Base-by-base conservation (phyloP, 257 asterid genomes). In the Asclepias syriaca region DNA sequence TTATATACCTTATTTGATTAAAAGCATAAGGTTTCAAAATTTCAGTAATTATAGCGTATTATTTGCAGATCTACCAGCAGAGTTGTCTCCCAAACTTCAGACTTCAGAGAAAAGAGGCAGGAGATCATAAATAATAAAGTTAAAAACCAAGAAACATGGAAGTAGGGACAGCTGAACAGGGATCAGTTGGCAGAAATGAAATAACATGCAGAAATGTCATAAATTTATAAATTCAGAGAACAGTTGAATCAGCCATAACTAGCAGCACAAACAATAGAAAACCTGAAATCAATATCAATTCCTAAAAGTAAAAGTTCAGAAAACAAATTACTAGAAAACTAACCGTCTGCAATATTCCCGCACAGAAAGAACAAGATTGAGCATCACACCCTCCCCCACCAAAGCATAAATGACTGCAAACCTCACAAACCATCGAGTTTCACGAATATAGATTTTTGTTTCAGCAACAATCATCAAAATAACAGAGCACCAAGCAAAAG, bases 341-440 rank as follows among this genome's bases (percentile, higher is more conserved):
- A 66, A 88, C 98, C 87, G 67, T 70, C 61, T 77, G 80, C 84
- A 88, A 71, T 79, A 81, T 71, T 87, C 83, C 84, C 67, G 78
- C 71, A 86, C 85, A 6, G 90, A 77, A 77, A 88, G 57, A 70
- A 88, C 66, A 27, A 84, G 81, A 78, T 77, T 86, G 70, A 85
- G 79, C 80, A 89, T 65, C 66, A 93, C 98, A 65, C 86, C 92
- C 78, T 90, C 95, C 78, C 88, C 93, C 11, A 87, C 91, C 71
- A 87, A 77, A 40, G 82, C 87, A 85, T 90, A 90, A 29, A 90
- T 55, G 34, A 87, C 39, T 70, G 89, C 97, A 37, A 88, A 89
- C 81, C 97, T 86, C 77, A 89, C 86, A 79, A 81, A 88, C 98
- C 98, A 93, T 71, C 96, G 83, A 81, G 89, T 80, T 80, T 93